A percentile compares a stretch with the other conserved stretches of the same genome.
Conservation (phyloP, 148 eudicot genomes). For the Arbutus unedo region DNA sequence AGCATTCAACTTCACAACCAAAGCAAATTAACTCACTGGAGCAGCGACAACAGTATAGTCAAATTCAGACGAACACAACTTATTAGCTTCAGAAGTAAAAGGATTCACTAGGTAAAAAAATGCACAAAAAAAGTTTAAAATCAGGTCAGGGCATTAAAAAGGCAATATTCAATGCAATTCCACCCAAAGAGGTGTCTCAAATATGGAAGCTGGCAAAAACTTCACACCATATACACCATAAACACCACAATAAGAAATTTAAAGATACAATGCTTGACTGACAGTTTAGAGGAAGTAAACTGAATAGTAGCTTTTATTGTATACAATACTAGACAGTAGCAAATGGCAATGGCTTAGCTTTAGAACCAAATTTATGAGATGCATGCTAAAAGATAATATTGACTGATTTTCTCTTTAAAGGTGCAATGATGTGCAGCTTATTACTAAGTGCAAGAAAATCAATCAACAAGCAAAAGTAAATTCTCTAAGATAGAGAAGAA, state of each 20-base stretch:
- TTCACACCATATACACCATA: background rate
- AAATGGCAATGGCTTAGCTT: slow-evolving; percentile 8
- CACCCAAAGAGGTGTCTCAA: background rate
- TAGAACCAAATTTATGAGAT: background rate
- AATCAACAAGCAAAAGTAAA: background rate
- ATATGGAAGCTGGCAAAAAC: background rate
- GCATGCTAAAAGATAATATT: background rate
- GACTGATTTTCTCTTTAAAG: background rate
- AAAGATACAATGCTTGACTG: background rate
- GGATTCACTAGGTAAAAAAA: background rate
- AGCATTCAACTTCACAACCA: background rate
- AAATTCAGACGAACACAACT: background rate
- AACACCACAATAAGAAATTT: background rate
- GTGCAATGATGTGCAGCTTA: background rate
- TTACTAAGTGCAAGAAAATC: slow-evolving; percentile 4
- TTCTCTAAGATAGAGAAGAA: no score
- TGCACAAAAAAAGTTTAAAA: background rate
- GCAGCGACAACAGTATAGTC: background rate
- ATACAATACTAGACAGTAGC: background rate
- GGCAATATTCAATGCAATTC: background rate
- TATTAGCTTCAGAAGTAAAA: background rate
- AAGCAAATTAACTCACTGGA: background rate
- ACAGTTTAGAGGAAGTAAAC: background rate
- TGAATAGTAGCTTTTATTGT: background rate
- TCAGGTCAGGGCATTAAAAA: background rate